phyloP scores from a whole-genome alignment of 192 early-diverging fungal species.

The Martensiomyces pterosporus region DNA sequence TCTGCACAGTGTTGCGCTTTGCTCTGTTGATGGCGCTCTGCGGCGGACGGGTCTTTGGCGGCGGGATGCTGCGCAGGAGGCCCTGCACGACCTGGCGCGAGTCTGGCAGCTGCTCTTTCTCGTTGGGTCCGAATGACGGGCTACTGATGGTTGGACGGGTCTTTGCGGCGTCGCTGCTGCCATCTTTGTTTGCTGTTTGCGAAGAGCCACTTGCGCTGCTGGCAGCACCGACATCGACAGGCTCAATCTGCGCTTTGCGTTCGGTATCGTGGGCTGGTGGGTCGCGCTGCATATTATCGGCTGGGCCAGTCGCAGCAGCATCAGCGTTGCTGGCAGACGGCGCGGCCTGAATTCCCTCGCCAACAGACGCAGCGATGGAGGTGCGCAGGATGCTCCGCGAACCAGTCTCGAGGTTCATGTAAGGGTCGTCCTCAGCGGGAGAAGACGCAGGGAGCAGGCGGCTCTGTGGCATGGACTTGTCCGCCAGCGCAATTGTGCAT shows the following conservation, averaged over 20 bases:
- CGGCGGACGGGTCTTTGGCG: slow-evolving; percentile 36
- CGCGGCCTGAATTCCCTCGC: slow-evolving; percentile 10
- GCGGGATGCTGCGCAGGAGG: slow-evolving; percentile 42
- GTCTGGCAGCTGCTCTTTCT: slow-evolving; percentile 26
- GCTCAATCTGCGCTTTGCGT: too few species aligned
- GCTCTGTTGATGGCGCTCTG: slow-evolving; percentile 38
- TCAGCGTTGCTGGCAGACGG: neutral
- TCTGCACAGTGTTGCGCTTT: slow-evolving; percentile 48
- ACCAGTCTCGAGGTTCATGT: slow-evolving; percentile 14
- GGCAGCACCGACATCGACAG: too few species aligned
- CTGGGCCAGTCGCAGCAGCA: too few species aligned
- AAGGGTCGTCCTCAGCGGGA: slow-evolving; percentile 32
- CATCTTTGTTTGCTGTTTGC: too few species aligned
- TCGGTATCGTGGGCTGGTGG: too few species aligned
- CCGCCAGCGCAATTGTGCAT: slow-evolving; percentile 28
- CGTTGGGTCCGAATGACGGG: too few species aligned
- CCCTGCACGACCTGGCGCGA: slow-evolving; percentile 47
- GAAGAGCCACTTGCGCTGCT: too few species aligned
- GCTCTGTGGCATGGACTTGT: slow-evolving; percentile 18
- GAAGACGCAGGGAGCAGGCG: slow-evolving; percentile 9
- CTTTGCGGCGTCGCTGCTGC: too few species aligned
- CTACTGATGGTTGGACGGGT: too few species aligned
- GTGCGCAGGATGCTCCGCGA: slow-evolving; percentile 36
- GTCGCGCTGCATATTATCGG: too few species aligned
- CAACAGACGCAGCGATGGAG: slow-evolving; percentile 28